phyloP scores from a whole-genome alignment of 1,139 yeast genomes.

The Debaryomyces udenii region DNA sequence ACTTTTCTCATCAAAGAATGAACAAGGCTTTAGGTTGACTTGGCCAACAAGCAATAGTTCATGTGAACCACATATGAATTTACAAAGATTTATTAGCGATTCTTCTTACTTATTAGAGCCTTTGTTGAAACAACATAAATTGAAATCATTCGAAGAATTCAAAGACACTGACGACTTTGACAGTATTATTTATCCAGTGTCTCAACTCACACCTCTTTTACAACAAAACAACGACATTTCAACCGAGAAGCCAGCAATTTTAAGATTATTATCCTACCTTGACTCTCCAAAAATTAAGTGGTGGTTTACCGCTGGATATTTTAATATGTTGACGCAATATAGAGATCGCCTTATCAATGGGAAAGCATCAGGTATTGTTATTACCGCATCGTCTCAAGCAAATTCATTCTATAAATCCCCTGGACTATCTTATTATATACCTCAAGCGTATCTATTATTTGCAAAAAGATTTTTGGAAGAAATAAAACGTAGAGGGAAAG shows the following conservation, averaged over 20 bases:
- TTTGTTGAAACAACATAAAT: slow-evolving; percentile 50
- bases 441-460: slow-evolving; percentile 82
- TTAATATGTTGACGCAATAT: slow-evolving; percentile 83
- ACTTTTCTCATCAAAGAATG: slow-evolving; percentile 40
- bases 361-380: slow-evolving; percentile 66
- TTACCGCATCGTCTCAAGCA: slow-evolving; percentile 91
- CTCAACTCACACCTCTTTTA: slow-evolving; percentile 86
- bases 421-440: slow-evolving; percentile 81
- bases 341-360: slow-evolving; percentile 62
- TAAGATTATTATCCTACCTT: slow-evolving; percentile 61
- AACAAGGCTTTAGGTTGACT: slow-evolving; percentile 55
- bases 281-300: slow-evolving; percentile 63
- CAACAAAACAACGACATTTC: slow-evolving; percentile 58
- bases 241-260: slow-evolving; percentile 76
- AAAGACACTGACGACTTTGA: slow-evolving; percentile 39
- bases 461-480: slow-evolving; percentile 70
- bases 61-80: slow-evolving; percentile 69
- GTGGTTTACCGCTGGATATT: slow-evolving; percentile 96
- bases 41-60: slow-evolving; percentile 83
- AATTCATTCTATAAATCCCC: slow-evolving; percentile 87
- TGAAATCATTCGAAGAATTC: slow-evolving; percentile 38
- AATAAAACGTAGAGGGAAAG: slow-evolving; percentile 48
- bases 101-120: slow-evolving; percentile 62
- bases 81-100: slow-evolving; percentile 57
- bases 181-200: slow-evolving; percentile 87